Evolutionary conservation across 2,329 filamentous ascomycete species (phyloP), one percentile per base, ranked within the genome.

Genomic region (Chaetomiaceae sp.): DNA sequence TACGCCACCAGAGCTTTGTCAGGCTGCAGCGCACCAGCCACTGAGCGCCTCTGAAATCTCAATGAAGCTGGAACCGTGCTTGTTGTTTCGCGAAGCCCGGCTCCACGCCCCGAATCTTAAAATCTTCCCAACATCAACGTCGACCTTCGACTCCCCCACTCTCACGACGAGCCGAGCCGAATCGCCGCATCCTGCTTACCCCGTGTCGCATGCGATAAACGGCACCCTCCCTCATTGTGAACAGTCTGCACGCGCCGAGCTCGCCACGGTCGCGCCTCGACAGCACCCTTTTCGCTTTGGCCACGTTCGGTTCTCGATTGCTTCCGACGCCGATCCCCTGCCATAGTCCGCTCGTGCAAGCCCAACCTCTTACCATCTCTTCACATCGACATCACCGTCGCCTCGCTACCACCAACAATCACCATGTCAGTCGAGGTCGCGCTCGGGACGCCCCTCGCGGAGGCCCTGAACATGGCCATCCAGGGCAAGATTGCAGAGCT

Each of bases 401-500:
- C 33, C n/a, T 31, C 10, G 20, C 21, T 41, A 44, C 17, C 30
- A 33, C 16, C 27, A 34, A 5, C 42, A 21, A 13, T 21, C 34
- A 42, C 46, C 50, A 96, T 96, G 88, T 77, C 89, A 60, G 79
- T 89, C 70, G 85, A 90, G 66, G 78, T 95, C 58, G 74, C 80
- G 48, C 78, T 87, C 59, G 86, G 87, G 62, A 89, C 91, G 66
- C 88, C 89, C 42, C 76, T 97, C 65, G 91, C 91, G 59, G 81
- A 90, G 60, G 87, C 89, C 58, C 81, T 99, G 48, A 89, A 86
- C 66, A 76, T 77, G 61, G 85, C 85, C 37, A 90, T 97, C 57
- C 88, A 93, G 70, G 86, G 89, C 27, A 97, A 97, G 74, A 77
- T 99, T 51, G 82, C 89, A 53, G 92, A 99, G 71, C 85, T 91